phyloP scores from a whole-genome alignment of 2,329 filamentous ascomycete genomes.

The Trichophyton benhamiae region DNA sequence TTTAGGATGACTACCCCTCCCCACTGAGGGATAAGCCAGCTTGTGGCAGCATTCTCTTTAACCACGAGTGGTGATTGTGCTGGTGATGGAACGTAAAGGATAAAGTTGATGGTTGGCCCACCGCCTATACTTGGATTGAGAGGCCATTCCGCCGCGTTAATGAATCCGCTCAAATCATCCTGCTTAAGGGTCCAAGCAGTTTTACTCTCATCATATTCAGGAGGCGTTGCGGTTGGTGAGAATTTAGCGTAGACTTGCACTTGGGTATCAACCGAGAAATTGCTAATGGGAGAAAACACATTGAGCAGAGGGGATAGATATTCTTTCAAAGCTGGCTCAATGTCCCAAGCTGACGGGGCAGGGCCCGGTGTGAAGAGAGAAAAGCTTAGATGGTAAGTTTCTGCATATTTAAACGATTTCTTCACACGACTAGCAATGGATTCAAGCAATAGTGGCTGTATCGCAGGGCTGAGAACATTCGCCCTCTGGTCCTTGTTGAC shows the following conservation, averaged over 20 bases:
- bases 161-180: slow-evolving; percentile 82
- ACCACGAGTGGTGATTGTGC: slow-evolving; percentile 48
- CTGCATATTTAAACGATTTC: slow-evolving; percentile 76
- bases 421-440: slow-evolving; percentile 59
- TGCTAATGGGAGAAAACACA: slow-evolving; percentile 70
- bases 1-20: slow-evolving; percentile 64
- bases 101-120: slow-evolving; percentile 90
- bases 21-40: slow-evolving; percentile 96
- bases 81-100: slow-evolving; percentile 74
- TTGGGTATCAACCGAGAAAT: slow-evolving; percentile 92
- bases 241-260: slow-evolving; percentile 79
- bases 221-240: slow-evolving; percentile 48
- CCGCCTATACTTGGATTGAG: slow-evolving; percentile 84
- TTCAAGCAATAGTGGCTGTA: slow-evolving; percentile 40
- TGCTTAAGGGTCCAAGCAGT: slow-evolving; percentile 60
- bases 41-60: slow-evolving; percentile 50
- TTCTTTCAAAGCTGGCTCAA: slow-evolving; percentile 65
- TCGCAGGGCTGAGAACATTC: slow-evolving; percentile 25
- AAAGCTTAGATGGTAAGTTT: slow-evolving; percentile 90
- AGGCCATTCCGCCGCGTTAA: slow-evolving; percentile 97
- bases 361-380: slow-evolving; percentile 78
- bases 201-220: slow-evolving; percentile 41
- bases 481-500: slow-evolving; percentile 20
- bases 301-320: slow-evolving; percentile 74
- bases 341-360: slow-evolving; percentile 77